These are phyloP conservation scores for Sporothrix variecibatus DNA, from an alignment of 2,329 filamentous ascomycete genomes.

Conservation along the genomic window DNA sequence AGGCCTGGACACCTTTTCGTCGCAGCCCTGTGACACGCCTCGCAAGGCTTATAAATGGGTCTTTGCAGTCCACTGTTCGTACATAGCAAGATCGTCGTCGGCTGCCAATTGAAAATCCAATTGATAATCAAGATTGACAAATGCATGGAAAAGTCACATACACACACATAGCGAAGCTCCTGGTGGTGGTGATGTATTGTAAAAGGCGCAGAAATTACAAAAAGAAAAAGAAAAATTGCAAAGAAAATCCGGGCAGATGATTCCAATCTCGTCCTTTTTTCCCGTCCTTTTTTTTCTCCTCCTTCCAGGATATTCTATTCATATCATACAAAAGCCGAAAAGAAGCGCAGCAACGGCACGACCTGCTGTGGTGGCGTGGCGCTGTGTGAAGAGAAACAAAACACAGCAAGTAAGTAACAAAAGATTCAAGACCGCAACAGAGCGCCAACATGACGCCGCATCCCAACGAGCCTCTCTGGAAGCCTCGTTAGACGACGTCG, in stretches of 20 bases:
- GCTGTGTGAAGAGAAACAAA: neutral
- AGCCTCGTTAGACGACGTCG: too few species aligned
- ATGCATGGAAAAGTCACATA: neutral
- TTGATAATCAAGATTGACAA: constrained; percentile 1
- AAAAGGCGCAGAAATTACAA: neutral
- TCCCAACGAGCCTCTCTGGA: neutral
- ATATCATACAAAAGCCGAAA: constrained; percentile 19
- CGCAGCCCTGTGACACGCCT: neutral
- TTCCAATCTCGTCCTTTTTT: neutral
- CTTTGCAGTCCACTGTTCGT: neutral
- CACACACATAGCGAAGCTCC: neutral
- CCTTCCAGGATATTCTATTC: constrained; percentile 2
- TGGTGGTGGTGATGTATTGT: neutral
- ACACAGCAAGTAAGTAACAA: neutral
- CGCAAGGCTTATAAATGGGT: constrained; percentile 4
- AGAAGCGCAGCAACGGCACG: neutral
- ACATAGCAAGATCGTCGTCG: neutral
- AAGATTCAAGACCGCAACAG: neutral
- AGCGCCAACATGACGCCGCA: neutral
- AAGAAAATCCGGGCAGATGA: neutral
- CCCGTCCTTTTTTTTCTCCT: neutral
- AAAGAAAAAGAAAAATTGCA: neutral
- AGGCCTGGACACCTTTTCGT: neutral
- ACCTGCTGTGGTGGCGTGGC: neutral
- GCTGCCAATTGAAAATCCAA: neutral